phyloP scores from a whole-genome alignment of 768 basidiomycete genomes.

The Mycena maculata region DNA sequence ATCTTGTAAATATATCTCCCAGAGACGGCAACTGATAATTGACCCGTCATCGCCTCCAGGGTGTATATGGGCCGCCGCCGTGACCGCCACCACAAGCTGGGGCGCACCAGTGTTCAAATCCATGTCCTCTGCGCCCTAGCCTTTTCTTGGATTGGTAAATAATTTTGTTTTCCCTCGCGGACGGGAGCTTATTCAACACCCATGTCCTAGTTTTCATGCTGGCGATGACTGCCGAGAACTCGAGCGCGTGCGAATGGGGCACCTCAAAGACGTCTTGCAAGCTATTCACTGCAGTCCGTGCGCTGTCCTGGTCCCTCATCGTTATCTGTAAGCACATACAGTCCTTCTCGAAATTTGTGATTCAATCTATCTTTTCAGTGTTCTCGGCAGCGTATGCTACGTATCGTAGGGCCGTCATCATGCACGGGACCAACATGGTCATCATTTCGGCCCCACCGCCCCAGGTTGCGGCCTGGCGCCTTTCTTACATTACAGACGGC shows the following conservation, averaged over 20 bases:
- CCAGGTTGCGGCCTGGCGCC: constrained; percentile 10
- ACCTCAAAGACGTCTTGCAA: background rate
- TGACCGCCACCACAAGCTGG: background rate
- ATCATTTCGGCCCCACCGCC: background rate
- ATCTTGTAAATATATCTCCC: constrained; percentile 1
- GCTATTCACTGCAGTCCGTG: constrained; percentile 2
- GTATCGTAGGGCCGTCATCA: constrained; percentile 11
- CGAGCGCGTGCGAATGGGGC: background rate
- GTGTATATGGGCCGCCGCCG: constrained; percentile 2
- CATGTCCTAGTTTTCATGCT: constrained; percentile 6
- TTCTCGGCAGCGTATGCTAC: constrained; percentile 19
- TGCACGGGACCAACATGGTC: constrained; percentile 10
- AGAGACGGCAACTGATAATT: background rate
- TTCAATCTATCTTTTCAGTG: background rate
- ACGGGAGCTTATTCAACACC: background rate
- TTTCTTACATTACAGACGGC: background rate
- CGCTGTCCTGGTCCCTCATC: constrained; percentile 16
- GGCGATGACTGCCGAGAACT: background rate
- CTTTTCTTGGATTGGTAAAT: constrained; percentile 16
- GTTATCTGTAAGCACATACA: background rate
- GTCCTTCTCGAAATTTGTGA: too few species aligned
- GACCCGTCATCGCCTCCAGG: background rate
- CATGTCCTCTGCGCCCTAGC: constrained; percentile 9
- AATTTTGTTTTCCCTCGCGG: too few species aligned
- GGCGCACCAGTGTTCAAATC: constrained; percentile 20